Percentiles rank a stretch among this genome's conserved stretches.
Evolutionary conservation across 352 stramenopile genomes (phyloP).

Genomic region (Phytophthora colocasiae): DNA sequence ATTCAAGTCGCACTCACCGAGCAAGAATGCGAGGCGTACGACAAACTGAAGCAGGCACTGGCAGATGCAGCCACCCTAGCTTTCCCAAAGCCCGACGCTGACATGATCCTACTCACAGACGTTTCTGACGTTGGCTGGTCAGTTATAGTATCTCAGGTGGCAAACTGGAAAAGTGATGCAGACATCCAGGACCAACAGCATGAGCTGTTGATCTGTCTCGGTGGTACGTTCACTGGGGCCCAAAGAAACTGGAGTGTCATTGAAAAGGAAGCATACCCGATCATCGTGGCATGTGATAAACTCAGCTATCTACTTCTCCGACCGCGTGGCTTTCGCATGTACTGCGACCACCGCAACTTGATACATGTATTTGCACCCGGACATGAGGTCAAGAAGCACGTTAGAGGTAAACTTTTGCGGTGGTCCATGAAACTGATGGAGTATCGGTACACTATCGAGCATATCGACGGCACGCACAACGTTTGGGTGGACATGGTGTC

Average conservation of each 20-base stretch:
- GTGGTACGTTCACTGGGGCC: slow-evolving; percentile 11
- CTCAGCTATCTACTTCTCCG: neutral
- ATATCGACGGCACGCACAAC: neutral
- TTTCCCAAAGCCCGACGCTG: slow-evolving; percentile 17
- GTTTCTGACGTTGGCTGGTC: slow-evolving; percentile 2
- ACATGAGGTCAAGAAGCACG: neutral
- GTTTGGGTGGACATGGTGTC: neutral
- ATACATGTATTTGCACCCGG: neutral
- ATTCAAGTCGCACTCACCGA: slow-evolving; percentile 11
- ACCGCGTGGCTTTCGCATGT: neutral
- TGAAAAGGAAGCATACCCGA: neutral
- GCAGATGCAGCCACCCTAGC: slow-evolving; percentile 13
- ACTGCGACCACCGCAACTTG: neutral
- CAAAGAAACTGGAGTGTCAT: slow-evolving; percentile 17
- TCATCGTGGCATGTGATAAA: neutral
- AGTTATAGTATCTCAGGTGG: slow-evolving; percentile 1
- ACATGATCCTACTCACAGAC: slow-evolving; percentile 4
- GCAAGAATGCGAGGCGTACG: slow-evolving; percentile 10
- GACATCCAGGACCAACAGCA: slow-evolving; percentile 15
- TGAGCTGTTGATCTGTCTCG: slow-evolving; percentile 12
- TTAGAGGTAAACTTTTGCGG: neutral
- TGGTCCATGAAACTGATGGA: neutral
- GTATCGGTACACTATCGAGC: neutral
- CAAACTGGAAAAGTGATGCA: slow-evolving; percentile 4
- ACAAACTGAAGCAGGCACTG: slow-evolving; percentile 12